Evolutionary conservation across 768 basidiomycete genomes (phyloP).

Genomic region (Phylloporus arenicola): DNA sequence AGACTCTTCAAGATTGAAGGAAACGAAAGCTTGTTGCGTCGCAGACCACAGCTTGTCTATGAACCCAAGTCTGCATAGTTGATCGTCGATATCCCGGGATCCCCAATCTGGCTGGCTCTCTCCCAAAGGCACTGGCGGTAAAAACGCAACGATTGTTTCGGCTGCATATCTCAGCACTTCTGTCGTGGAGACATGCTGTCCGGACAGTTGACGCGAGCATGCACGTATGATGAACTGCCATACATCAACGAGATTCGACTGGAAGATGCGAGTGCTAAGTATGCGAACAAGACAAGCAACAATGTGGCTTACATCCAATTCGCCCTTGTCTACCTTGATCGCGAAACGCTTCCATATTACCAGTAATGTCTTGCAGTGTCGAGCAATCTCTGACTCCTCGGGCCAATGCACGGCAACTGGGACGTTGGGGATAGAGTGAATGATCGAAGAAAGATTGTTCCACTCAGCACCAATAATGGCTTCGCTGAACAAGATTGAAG

Average conservation of each 20-base stretch:
- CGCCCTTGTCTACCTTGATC: slow-evolving; percentile 11
- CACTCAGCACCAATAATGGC: slow-evolving; percentile 30
- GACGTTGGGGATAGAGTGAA: slow-evolving; percentile 26
- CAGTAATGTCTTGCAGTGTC: slow-evolving; percentile 36
- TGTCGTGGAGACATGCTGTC: slow-evolving; percentile 31
- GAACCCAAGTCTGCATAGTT: slow-evolving; percentile 36
- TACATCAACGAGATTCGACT: slow-evolving; percentile 38
- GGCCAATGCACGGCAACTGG: slow-evolving; percentile 29
- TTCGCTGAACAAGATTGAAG: slow-evolving; percentile 42
- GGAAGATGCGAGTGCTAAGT: slow-evolving; percentile 5
- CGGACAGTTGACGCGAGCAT: slow-evolving; percentile 38
- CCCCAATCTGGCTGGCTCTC: slow-evolving; percentile 15
- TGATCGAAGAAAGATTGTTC: slow-evolving; percentile 20
- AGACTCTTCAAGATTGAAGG: slow-evolving; percentile 35
- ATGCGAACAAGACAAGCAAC: neutral
- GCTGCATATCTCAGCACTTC: slow-evolving; percentile 33
- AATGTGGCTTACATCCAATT: slow-evolving; percentile 23
- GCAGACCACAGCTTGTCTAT: slow-evolving; percentile 47
- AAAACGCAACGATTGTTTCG: slow-evolving; percentile 33
- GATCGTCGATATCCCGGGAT: slow-evolving; percentile 24
- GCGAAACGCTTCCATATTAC: slow-evolving; percentile 34
- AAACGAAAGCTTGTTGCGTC: slow-evolving; percentile 44
- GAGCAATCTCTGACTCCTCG: slow-evolving; percentile 34
- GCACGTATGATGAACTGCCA: slow-evolving; percentile 59
- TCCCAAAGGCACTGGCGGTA: slow-evolving; percentile 13